Base-by-base conservation (phyloP, 1,284 basidiomycete genomes). In the Anthracocystis walkeri region DNA sequence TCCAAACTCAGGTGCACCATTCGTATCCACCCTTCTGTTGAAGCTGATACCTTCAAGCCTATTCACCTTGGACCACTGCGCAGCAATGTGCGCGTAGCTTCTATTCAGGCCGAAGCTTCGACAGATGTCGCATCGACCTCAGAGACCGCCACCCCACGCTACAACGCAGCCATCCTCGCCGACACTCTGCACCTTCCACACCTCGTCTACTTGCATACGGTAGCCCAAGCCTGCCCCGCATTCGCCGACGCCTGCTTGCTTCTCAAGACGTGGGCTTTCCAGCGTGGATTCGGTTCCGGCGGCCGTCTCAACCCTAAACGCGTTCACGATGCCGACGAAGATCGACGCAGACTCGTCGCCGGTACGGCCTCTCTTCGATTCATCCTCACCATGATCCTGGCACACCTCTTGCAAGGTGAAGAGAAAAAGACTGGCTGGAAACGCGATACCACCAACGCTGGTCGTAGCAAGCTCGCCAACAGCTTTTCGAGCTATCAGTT, bases 261-360 rank as follows among this genome's bases (percentile, higher is more conserved):
- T 11, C 89, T 97, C 59, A 90, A 93, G 21, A 90, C 96, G 20
- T 97, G 95, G 96, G 92, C 93, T 1, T 91, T 91, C 59, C 92
- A 95, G 82, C 89, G 95, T 21, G 94, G 93, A 0, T 93, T 93
- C 74, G 65, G 90, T 40, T 63, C 78, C 0, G 81, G 82, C 31
- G 56, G 60, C 50, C 57, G 68, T 91, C 91, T 74, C 58, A 58
- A 49, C 7, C 54, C 54, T 12, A 65, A 65, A 48, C 41, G 40
- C 18, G 10, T 56, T 27, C 45, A 50, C 25, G 31, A 40, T 42
- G 25, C 46, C 6, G 58, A 51, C 8, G 50, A 70, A 21, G 68
- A 64, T 44, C 53, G 57, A n/a, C 59, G 73, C 58, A 25, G 78
- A 38, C 58, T 75, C 29, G 71, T 79, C 8, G 84, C 78, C 11